These are phyloP conservation scores for Tolypocladium pustulatum DNA, from an alignment of 2,329 filamentous ascomycete genomes.

Conservation along the genomic window DNA sequence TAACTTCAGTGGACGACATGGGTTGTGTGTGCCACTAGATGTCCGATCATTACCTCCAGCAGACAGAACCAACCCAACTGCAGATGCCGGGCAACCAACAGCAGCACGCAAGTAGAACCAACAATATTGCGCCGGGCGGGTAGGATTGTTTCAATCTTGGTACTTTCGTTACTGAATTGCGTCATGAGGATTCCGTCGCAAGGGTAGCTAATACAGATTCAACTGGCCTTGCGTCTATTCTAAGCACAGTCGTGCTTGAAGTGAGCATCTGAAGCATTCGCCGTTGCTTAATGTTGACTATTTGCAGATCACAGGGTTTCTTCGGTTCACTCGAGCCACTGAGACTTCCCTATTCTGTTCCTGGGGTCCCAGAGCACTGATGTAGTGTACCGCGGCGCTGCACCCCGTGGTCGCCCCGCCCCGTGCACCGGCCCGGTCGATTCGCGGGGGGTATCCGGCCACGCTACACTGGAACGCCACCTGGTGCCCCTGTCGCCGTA, in stretches of 20 bases:
- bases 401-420: too few species aligned
- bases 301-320: too few species aligned
- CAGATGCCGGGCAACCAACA: background rate
- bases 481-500: conserved; percentile 18
- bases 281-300: too few species aligned
- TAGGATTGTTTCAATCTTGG: background rate
- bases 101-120: background rate
- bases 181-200: background rate
- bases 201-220: too few species aligned
- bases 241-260: too few species aligned
- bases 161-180: background rate
- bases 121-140: background rate
- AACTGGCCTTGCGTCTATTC: too few species aligned
- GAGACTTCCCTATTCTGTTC: too few species aligned
- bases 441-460: conserved; percentile 56
- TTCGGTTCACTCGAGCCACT: too few species aligned
- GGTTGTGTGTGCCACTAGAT: background rate
- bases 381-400: too few species aligned
- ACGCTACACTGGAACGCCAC: conserved; percentile 20
- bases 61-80: background rate
- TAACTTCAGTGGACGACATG: background rate
- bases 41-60: background rate
- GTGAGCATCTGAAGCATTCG: too few species aligned
- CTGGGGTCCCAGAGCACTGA: too few species aligned
- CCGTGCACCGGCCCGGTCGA: conserved; percentile 47